Evolutionary conservation across 805 yeast genomes (phyloP), one percentile per base, ranked within the genome.

Genomic region (Candida bentonensis): DNA sequence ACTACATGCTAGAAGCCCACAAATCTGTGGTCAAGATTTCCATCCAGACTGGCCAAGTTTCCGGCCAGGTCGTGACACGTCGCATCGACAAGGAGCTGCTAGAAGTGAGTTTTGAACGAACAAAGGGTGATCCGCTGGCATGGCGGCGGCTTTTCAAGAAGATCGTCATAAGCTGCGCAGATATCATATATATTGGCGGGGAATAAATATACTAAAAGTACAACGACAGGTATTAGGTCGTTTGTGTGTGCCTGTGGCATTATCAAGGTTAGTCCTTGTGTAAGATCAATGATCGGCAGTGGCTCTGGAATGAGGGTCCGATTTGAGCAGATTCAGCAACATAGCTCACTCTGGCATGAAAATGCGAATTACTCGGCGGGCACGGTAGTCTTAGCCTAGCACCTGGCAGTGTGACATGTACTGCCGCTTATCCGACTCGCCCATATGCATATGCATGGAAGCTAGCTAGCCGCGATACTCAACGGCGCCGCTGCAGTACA

Each of bases 91-190:
- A 7, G 63, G 62, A 1, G 47, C 46, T 21, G 48, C 55, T 22
- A 40, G 72, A 69, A 43, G 66, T 80, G 0, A 74, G 71, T 44
- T 78, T 80, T 51, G 58, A 70, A 28, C 75, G 74, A 50, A 63
- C 69, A 2, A 68, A 69, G 27, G 84, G 82, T 0, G 86, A 80
- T 59, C 86, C 87, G 0, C 55, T 80, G 34, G 87, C 80, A 56
- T 80, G 87, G 87, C 67, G 87, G 58, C 61, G 77, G 15, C 61
- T 80, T 17, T 80, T 81, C 61, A 76, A 77, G 53, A 67, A 68
- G 41, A 66, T 77, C 23, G 72, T 79, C 1, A 57, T 73, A 9
- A 54, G 70, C n/a, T 76, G 82, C 51, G 70, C 79, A 9, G 36
- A 30, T 9, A 30, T 30, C 17, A 15, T 30, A 11, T 30, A 30